Percentiles rank a stretch among this genome's conserved stretches.
These are phyloP conservation scores for Marasmius tenuissimus DNA, from an alignment of 1,284 basidiomycete species.

Conservation along the genomic window DNA sequence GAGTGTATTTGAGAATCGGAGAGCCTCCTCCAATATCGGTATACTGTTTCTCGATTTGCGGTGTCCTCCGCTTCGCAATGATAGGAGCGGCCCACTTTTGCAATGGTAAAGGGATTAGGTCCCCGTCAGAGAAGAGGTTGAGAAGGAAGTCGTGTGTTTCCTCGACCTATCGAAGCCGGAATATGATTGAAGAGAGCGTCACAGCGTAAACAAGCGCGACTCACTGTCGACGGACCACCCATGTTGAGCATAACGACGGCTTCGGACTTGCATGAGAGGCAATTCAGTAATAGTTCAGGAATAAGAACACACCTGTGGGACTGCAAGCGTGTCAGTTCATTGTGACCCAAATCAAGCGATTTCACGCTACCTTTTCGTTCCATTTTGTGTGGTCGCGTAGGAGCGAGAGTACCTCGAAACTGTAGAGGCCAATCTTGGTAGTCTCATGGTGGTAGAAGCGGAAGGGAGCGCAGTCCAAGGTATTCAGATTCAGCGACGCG, in stretches of 20 bases:
- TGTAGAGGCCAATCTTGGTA: neutral
- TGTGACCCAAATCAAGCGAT: neutral
- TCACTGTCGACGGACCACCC: constrained; percentile 92
- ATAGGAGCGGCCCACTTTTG: constrained; percentile 86
- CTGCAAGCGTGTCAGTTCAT: constrained; percentile 27
- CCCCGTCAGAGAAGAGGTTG: constrained; percentile 92
- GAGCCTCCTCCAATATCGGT: constrained; percentile 94
- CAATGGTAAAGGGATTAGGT: constrained; percentile 95
- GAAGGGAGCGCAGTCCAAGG: neutral
- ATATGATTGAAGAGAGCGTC: constrained; percentile 5
- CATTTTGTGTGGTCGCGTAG: constrained; percentile 3
- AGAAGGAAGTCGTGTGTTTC: constrained; percentile 92
- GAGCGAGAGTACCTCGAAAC: constrained; percentile 4
- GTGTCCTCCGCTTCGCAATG: constrained; percentile 91
- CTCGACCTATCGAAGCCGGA: constrained; percentile 51
- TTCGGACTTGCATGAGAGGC: constrained; percentile 27
- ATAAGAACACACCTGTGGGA: constrained; percentile 57
- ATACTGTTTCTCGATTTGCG: constrained; percentile 95
- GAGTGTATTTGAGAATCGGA: constrained; percentile 94
- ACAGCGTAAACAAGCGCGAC: constrained; percentile 21
- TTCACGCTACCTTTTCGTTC: neutral
- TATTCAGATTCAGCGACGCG: too few relatives aligned
- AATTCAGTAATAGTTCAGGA: constrained; percentile 6
- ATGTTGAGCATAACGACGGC: constrained; percentile 98
- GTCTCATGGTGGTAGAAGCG: neutral